A percentile compares a stretch with the other conserved stretches of the same genome.
These are phyloP conservation scores for Verticillium zaregamsianum DNA, from an alignment of 2,329 filamentous ascomycete genomes.

Conservation along the genomic window DNA sequence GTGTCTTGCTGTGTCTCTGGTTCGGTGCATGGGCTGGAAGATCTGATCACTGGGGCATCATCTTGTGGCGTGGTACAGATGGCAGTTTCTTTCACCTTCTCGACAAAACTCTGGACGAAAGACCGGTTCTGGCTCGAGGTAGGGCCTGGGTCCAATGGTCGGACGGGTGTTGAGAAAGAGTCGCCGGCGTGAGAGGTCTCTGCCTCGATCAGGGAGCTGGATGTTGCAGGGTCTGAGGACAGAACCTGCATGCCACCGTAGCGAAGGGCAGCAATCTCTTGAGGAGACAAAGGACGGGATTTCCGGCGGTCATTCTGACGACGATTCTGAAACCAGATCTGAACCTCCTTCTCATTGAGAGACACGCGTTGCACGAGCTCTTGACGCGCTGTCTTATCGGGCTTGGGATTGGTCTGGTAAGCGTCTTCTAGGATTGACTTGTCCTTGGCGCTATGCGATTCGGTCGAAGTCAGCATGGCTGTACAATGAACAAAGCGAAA, in stretches of 20 bases:
- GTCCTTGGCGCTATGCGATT: constrained; percentile 67
- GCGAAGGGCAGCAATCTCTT: constrained; percentile 65
- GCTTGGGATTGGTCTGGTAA: constrained; percentile 81
- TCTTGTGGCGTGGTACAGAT: background rate
- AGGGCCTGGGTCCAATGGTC: background rate
- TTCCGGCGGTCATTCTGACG: constrained; percentile 90
- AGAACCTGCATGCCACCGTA: constrained; percentile 50
- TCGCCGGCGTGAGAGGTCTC: background rate
- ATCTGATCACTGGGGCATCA: background rate
- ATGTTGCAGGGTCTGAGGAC: constrained; percentile 37
- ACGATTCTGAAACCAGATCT: constrained; percentile 99
- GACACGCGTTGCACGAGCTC: constrained; percentile 82
- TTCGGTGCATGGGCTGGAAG: background rate
- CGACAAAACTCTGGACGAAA: background rate
- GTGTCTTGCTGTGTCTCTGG: background rate
- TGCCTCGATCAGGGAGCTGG: constrained; percentile 12
- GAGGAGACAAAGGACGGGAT: constrained; percentile 74
- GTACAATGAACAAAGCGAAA: background rate
- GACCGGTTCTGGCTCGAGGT: background rate
- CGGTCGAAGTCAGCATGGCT: background rate
- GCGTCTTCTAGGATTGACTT: constrained; percentile 84
- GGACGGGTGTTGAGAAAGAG: background rate
- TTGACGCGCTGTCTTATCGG: constrained; percentile 82
- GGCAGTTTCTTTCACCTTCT: background rate
- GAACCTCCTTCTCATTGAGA: constrained; percentile 91